Conservation (phyloP, 2,329 filamentous ascomycete species). For the Trichoderma brevicompactum region DNA sequence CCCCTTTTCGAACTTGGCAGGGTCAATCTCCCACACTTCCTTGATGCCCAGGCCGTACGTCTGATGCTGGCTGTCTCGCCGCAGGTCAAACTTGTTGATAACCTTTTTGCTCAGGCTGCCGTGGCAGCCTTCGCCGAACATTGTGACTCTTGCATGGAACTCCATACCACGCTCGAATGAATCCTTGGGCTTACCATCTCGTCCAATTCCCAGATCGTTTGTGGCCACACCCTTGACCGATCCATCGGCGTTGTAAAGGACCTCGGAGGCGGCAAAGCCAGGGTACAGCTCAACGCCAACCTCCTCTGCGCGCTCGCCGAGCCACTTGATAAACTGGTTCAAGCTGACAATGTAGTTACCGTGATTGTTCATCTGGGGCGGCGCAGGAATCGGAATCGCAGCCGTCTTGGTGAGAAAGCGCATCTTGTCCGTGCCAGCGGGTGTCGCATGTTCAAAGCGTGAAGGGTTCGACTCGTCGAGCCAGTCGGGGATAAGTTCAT, state of each 20-base stretch:
- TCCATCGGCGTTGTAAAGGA: conserved; percentile 84
- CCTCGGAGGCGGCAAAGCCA: conserved; percentile 91
- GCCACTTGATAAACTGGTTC: conserved; percentile 94
- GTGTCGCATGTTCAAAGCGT: conserved; percentile 84
- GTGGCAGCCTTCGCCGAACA: conserved; percentile 95
- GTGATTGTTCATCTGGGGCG: conserved; percentile 97
- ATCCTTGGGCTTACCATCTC: conserved; percentile 84
- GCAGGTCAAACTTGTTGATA: conserved; percentile 89
- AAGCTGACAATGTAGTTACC: conserved; percentile 97
- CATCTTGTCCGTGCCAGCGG: conserved; percentile 85
- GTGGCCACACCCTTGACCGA: conserved; percentile 93
- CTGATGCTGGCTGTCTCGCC: conserved; percentile 87
- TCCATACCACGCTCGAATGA: conserved; percentile 97
- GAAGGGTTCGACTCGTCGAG: conserved; percentile 84
- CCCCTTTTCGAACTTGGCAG: conserved; percentile 88
- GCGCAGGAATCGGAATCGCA: conserved; percentile 80
- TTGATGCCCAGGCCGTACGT: conserved; percentile 95
- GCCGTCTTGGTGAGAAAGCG: conserved; percentile 84
- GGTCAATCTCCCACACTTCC: conserved; percentile 95
- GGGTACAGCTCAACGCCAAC: conserved; percentile 94
- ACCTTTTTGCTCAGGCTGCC: conserved; percentile 95
- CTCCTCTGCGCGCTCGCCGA: conserved; percentile 95
- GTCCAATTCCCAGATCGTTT: conserved; percentile 85
- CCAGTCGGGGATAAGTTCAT: conserved; percentile 94
- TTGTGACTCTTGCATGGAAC: conserved; percentile 88